Base-by-base conservation (phyloP, 768 basidiomycete species). In the Rhodosporidiobolus sp. region DNA sequence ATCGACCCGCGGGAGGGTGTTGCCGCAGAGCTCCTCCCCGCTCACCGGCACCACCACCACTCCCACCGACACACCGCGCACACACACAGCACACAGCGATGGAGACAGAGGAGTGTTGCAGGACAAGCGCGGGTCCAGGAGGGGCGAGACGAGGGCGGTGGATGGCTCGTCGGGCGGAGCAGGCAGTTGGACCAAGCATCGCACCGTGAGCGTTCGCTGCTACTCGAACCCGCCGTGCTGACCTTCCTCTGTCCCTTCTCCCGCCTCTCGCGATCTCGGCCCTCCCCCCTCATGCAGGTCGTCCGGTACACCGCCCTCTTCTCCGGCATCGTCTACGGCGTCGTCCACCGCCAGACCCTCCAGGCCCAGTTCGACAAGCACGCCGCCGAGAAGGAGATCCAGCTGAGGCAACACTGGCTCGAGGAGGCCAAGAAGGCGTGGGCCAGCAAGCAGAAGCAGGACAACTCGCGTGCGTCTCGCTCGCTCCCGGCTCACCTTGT, bases 291-390 rank as follows among this genome's bases (percentile, higher is more conserved):
- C 35, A 79, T 46, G 24, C 81, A 94, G 95, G 95, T 95, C 81
- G 89, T 90, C 79, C 91, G 95, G 79, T 98, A 95, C 83, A 89
- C 92, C 28, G 93, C 94, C 62, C 87, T 99, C 77, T 83, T 89
- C 75, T 85, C 88, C 54, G 95, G 95, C 80, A 86, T 95, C 76
- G 82, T 88, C 80, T 98, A 97, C 81, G 95, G 95, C 80, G 88
- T 94, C 81, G 87, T 88, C 79, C 94, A 97, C 85, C 90, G 90
- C 79, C 88, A 90, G 79, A 90, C 94, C 79, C 83, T 99, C 76
- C 93, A 95, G 84, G 86, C 87, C 73, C 84, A 86, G 65, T 87
- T 91, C 80, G 88, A 95, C 82, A 83, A 87, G 71, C 86, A 89
- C 76, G 91, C 90, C 82, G 85, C 88, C 72, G 85, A 88, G 75